Evolutionary conservation across 257 asterid species (phyloP), one percentile per base, ranked within the genome.

Genomic region (Misopates orontium): DNA sequence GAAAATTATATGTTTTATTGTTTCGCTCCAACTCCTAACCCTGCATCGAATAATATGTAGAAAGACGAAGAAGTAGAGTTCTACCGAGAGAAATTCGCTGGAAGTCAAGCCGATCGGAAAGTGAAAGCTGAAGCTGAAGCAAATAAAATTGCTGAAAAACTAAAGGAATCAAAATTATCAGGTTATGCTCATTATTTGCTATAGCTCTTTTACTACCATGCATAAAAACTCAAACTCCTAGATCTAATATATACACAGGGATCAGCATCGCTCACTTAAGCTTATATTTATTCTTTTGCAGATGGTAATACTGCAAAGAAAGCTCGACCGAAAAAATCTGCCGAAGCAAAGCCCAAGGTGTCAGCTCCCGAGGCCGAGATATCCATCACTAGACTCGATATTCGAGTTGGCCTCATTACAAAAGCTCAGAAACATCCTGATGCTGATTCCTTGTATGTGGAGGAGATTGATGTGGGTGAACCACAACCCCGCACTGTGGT

Each of bases 381-480:
- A 15, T 56, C 95, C 21, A 77, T 94, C 48, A 75, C 83, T 72
- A 80, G 99, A 78, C 83, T 94, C 22, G 95, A 94, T 70, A 86
- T 94, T 53, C 95, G 99, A 44, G 96, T 94, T 63, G 99, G 97
- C 71, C 88, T 90, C 73, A 90, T 94, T 14, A 83, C 71, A 20
- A 88, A 79, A 75, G 97, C 81, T 53, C 83, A 88, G 71, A 94
- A 90, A 76, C 99, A 90, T 83, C 91, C 97, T 0, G 95, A 85
- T 82, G 99, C 96, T 53, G 99, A 90, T 82, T 73, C 96, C 16
- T 72, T 94, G 62, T 94, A 90, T n/a, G 99, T 94, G 68, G 99
- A 94, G 75, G 96, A 88, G 83, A 94, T 94, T 71, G 97, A 90
- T 50, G 92, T 94, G 63, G 99, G 99, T 62, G 99, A 93, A 73